Evolutionary conservation across 495 filamentous ascomycete species (phyloP).

Genomic region (Talaromyces trachyspermus): DNA sequence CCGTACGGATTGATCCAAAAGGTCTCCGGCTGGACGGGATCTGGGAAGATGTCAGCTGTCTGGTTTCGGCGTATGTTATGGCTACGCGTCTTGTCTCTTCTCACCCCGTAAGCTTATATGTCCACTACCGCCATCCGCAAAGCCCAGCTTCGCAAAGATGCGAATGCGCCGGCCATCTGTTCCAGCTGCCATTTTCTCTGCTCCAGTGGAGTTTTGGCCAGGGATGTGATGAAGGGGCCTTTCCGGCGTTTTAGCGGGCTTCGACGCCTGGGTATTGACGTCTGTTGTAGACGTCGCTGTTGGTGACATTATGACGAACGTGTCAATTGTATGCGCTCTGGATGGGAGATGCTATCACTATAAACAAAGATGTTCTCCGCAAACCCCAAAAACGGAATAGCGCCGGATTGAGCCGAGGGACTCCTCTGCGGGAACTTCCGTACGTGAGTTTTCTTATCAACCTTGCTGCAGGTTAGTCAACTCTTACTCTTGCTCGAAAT

Average conservation of each 20-base stretch:
- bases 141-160: slow-evolving; percentile 47
- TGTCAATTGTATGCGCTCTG: not conserved
- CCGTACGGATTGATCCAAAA: slow-evolving; percentile 54
- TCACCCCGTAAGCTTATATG: slow-evolving; percentile 39
- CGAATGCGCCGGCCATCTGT: slow-evolving; percentile 52
- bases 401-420: not conserved
- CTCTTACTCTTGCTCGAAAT: no score
- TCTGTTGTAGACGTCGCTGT: not conserved
- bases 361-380: not conserved
- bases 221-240: slow-evolving; percentile 10
- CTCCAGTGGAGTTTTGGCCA: slow-evolving; percentile 5
- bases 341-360: not conserved
- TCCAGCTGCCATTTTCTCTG: slow-evolving; percentile 32
- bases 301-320: not conserved
- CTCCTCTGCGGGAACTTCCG: not conserved
- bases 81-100: not conserved
- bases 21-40: slow-evolving; percentile 42
- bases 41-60: slow-evolving; percentile 26
- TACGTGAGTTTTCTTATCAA: not conserved
- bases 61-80: not conserved
- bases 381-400: not conserved
- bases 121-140: slow-evolving; percentile 51
- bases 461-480: no score
- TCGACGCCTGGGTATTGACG: not conserved
- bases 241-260: not conserved